Evolutionary conservation across 1,284 basidiomycete genomes (phyloP).

Genomic region (Pascua sp.): DNA sequence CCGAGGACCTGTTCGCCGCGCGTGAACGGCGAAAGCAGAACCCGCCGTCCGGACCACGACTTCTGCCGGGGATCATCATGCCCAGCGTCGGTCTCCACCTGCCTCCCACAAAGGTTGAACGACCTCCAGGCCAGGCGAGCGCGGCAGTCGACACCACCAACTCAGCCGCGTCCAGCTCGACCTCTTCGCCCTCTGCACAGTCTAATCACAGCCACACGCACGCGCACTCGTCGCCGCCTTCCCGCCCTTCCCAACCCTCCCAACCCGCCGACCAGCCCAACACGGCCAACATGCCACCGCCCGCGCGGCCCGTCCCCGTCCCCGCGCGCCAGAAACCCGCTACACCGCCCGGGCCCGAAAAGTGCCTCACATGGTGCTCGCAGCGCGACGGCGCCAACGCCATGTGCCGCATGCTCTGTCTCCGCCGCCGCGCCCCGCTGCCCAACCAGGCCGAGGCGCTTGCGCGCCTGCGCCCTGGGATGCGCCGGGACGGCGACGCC

Average conservation of each 20-base stretch:
- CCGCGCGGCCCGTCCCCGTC: background rate
- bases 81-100: too few relatives aligned
- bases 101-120: too few relatives aligned
- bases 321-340: background rate
- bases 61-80: too few relatives aligned
- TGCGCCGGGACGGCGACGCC: background rate
- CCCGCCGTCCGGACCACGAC: too few relatives aligned
- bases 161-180: background rate
- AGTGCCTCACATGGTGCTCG: constrained; percentile 40
- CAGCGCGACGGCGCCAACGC: constrained; percentile 31
- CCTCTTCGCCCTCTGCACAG: background rate
- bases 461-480: constrained; percentile 24
- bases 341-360: constrained; percentile 28
- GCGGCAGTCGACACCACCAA: too few relatives aligned
- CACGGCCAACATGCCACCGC: background rate
- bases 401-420: constrained; percentile 42
- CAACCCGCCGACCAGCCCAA: background rate
- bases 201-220: background rate
- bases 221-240: background rate
- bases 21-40: too few relatives aligned
- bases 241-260: background rate
- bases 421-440: constrained; percentile 24
- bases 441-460: constrained; percentile 26
- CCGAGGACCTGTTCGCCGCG: too few relatives aligned
- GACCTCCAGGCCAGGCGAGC: too few relatives aligned